phyloP scores from a whole-genome alignment of 768 basidiomycete genomes.

The Tulasnella sp. region DNA sequence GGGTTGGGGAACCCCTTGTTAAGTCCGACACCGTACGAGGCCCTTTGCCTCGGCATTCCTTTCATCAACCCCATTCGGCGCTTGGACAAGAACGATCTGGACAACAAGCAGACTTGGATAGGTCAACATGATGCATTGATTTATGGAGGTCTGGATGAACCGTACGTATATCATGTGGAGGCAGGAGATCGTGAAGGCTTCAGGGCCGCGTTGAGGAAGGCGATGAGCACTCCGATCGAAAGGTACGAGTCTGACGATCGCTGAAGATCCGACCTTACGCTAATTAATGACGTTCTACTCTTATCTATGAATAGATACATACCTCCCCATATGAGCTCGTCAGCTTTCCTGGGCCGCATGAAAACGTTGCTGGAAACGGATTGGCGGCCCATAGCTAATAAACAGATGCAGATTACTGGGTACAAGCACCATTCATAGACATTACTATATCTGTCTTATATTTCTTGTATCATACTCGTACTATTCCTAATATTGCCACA shows the following conservation, averaged over 20 bases:
- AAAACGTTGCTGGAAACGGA: constrained; percentile 15
- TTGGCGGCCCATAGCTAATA: not conserved
- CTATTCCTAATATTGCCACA: no score
- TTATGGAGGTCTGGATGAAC: constrained; percentile 36
- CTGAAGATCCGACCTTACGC: not conserved
- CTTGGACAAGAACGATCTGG: constrained; percentile 39
- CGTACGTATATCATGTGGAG: constrained; percentile 41
- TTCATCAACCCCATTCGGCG: constrained; percentile 42
- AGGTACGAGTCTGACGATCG: constrained; percentile 32
- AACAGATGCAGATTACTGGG: not conserved
- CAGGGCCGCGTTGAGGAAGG: constrained; percentile 35
- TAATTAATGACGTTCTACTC: not conserved
- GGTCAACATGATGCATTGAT: constrained; percentile 40
- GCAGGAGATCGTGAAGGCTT: constrained; percentile 36
- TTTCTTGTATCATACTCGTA: no score
- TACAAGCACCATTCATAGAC: no score
- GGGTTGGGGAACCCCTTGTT: constrained; percentile 34
- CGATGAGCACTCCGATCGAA: constrained; percentile 38
- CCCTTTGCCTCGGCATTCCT: constrained; percentile 39
- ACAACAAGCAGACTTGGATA: constrained; percentile 39
- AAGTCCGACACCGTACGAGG: constrained; percentile 36
- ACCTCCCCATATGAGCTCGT: constrained; percentile 3
- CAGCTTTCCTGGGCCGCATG: not conserved
- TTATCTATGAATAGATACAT: not conserved
- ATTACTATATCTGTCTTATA: no score